Evolutionary conservation across 345 rosid genomes (phyloP), one percentile per base, ranked within the genome.

Genomic region (Adansonia digitata): DNA sequence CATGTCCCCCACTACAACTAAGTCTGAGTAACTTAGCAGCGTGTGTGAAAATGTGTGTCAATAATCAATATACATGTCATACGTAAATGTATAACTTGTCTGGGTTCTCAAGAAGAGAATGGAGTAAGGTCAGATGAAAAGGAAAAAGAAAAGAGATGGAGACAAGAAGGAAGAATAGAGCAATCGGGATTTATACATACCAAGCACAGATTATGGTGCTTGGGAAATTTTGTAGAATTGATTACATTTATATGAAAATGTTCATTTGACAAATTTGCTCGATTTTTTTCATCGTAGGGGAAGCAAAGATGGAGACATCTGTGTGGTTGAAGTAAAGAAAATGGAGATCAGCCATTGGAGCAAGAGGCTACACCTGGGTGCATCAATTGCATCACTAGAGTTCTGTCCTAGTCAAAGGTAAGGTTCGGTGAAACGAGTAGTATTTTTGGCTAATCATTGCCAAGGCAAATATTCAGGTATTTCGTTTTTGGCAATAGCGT

Each of bases 381-480:
- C 91, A 61, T 65, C 82, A 71, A 88, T 94, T 78, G 82, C 86
- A 46, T 83, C 89, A 48, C 83, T 94, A 7, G 97, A 88, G 81
- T 91, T 94, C 84, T 92, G 98, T 77, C 98, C 95, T 24, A 81
- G 46, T 77, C 86, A 90, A 82, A 90, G 97, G 98, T 94, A 86
- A 43, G 78, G 48, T 74, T 20, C 65, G 35, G 42, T 35, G 11
- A 48, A 46, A 2, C 46, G 13, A 31, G 29, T 42, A 74, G 56
- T 59, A 72, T 27, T 48, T n/a, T 73, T 24, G 29, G 75, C 22
- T 72, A 37, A 59, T 17, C 24, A 42, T 60, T 73, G 18, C 49
- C 37, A 40, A 60, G 22, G 22, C 61, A 52, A 71, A 11, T 34
- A 24, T 26, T 66, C 18, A 27, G 7, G 34, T 42, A 42, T 42